Percentiles rank a stretch among this genome's conserved stretches.
Evolutionary conservation across 1,284 basidiomycete genomes (phyloP).

Genomic region (Kwoniella shivajii): DNA sequence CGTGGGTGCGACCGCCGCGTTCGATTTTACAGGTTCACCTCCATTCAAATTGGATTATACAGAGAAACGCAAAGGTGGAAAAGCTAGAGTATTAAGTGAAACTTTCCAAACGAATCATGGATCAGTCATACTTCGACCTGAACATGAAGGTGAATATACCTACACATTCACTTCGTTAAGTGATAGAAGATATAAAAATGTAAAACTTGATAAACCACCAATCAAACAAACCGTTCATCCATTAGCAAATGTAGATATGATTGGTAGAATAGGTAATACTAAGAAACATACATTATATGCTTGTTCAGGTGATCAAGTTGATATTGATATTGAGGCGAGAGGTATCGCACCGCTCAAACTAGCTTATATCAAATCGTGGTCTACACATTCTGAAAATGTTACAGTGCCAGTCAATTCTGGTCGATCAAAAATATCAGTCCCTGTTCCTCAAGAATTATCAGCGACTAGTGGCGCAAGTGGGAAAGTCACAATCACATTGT

Average conservation of each 20-base stretch:
- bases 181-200: slow-evolving; percentile 78
- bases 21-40: slow-evolving; percentile 83
- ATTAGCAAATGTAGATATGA: slow-evolving; percentile 75
- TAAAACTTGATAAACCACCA: slow-evolving; percentile 69
- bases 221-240: slow-evolving; percentile 88
- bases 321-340: slow-evolving; percentile 74
- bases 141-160: slow-evolving; percentile 77
- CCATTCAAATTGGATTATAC: slow-evolving; percentile 84
- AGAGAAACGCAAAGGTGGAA: slow-evolving; percentile 70
- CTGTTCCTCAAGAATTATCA: slow-evolving; percentile 37
- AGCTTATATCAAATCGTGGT: slow-evolving; percentile 72
- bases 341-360: slow-evolving; percentile 87
- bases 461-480: slow-evolving; percentile 37
- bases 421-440: slow-evolving; percentile 33
- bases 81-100: slow-evolving; percentile 58
- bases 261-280: slow-evolving; percentile 43
- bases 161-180: slow-evolving; percentile 79
- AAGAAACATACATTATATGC: slow-evolving; percentile 55
- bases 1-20: slow-evolving; percentile 83
- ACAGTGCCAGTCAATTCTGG: slow-evolving; percentile 68
- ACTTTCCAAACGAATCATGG: slow-evolving; percentile 73
- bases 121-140: slow-evolving; percentile 83
- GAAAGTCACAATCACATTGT: slow-evolving; percentile 38
- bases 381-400: slow-evolving; percentile 58
- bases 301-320: slow-evolving; percentile 72